Base-by-base conservation (phyloP, 441 rosid genomes). In the Syzygium syzygioides region DNA sequence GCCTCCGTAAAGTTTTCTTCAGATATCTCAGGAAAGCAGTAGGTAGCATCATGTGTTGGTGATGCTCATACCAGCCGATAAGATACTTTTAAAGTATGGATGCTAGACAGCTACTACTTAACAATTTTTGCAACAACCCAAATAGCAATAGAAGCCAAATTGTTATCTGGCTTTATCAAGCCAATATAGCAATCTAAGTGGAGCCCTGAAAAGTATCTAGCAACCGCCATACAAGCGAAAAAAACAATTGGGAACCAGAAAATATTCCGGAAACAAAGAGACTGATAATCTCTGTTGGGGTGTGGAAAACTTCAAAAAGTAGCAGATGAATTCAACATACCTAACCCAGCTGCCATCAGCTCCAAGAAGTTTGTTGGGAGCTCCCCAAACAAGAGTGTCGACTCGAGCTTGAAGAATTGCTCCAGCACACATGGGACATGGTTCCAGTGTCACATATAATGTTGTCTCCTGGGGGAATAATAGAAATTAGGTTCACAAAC, bases 381-480 rank as follows among this genome's bases (percentile, higher is more conserved):
- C 99, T 91, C 98, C 99, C 99, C 99, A 97, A 48, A 98, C 99
- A 86, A 98, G 95, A 87, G 95, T 94, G 89, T 96, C 92, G 13
- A 98, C 93, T 90, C 99, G 95, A 86, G 99, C 97, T 93, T 96
- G 99, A 92, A 98, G 99, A 89, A 97, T 96, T 89, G 99, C 99
- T 89, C 99, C 99, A 88, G 99, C 99, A 92, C 99, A 98, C 99
- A 98, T 97, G 28, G 99, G 95, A 85, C 99, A 98, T 5, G 99
- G 99, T 93, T 98, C 99, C 71, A 97, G 96, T 56, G 99, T 97
- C 90, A 96, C 98, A 89, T 98, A 98, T 71, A 97, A 96, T 12
- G 99, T 95, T 2, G 99, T 91, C 57, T 94, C 98, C 98, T 97
- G 95, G 85, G 68, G 86, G 54, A 45, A 32, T 55, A 88, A 85